A percentile compares a stretch with the other conserved stretches of the same genome.
phyloP scores from a whole-genome alignment of 1,284 basidiomycete species.

The Ceratobasidium sp. region DNA sequence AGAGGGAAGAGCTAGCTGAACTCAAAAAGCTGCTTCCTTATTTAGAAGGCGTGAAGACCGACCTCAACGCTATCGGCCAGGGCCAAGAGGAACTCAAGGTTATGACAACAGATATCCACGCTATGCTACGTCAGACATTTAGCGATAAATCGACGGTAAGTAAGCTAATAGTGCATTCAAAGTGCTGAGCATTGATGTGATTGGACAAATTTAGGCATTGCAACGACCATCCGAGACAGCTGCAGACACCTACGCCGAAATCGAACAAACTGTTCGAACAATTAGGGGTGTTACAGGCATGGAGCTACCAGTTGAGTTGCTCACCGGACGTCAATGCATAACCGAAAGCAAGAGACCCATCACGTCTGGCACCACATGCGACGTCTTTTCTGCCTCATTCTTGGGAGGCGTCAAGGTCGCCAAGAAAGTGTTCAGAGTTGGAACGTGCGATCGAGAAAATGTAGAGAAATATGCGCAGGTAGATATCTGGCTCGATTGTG shows the following conservation, averaged over 20 bases:
- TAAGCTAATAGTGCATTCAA: neutral
- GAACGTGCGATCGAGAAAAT: constrained; percentile 23
- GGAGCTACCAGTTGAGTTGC: constrained; percentile 23
- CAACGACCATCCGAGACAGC: neutral
- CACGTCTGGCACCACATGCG: constrained; percentile 32
- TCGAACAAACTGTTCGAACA: constrained; percentile 9
- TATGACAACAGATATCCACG: neutral
- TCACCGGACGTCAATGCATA: constrained; percentile 30
- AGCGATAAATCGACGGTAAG: neutral
- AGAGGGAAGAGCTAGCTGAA: constrained; percentile 7
- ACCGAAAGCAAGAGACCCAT: constrained; percentile 11
- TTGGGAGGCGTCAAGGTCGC: constrained; percentile 26
- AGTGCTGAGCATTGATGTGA: neutral
- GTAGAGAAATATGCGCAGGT: constrained; percentile 25
- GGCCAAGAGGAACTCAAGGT: neutral
- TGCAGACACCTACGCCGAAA: constrained; percentile 15
- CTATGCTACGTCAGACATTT: neutral
- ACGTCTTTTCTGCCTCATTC: constrained; percentile 24
- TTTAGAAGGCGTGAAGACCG: neutral
- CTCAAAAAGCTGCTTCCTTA: constrained; percentile 2
- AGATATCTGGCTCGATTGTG: neutral
- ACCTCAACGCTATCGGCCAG: neutral
- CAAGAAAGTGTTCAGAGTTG: constrained; percentile 44
- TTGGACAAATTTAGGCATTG: neutral
- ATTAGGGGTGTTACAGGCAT: constrained; percentile 31